Conservation (phyloP, 176 grass and related monocot genomes). For the Tillandsia leiboldiana region DNA sequence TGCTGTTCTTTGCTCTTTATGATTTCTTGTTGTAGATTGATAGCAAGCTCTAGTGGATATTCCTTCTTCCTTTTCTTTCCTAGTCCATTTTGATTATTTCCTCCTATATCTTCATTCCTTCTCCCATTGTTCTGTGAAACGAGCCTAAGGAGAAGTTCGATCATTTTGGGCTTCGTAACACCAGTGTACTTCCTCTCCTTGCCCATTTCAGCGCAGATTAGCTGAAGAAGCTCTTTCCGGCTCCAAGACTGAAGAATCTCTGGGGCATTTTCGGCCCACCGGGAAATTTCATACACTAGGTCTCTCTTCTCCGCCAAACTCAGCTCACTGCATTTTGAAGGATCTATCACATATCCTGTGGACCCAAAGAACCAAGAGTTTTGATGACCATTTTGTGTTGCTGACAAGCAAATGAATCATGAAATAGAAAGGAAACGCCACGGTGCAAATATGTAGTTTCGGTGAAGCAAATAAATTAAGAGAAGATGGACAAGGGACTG, state of each 20-base stretch:
- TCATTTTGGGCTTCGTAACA: constrained; percentile 87
- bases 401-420: constrained; percentile 10
- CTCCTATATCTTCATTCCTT: constrained; percentile 16
- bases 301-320: constrained; percentile 72
- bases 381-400: not conserved
- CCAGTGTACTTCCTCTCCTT: constrained; percentile 94
- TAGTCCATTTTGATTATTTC: constrained; percentile 26
- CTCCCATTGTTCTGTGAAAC: constrained; percentile 41
- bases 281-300: constrained; percentile 59
- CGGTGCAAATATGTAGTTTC: not conserved
- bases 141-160: constrained; percentile 68
- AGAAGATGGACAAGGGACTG: not conserved
- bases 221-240: constrained; percentile 68
- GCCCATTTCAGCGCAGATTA: constrained; percentile 73
- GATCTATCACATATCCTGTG: constrained; percentile 50
- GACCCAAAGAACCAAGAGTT: constrained; percentile 15
- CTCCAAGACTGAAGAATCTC: constrained; percentile 92
- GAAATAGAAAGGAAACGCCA: not conserved
- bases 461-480: not conserved
- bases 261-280: constrained; percentile 48
- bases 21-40: constrained; percentile 9
- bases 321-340: constrained; percentile 43
- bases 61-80: constrained; percentile 33
- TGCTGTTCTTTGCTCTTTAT: constrained; percentile 18
- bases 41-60: constrained; percentile 8